Evolutionary conservation across 2,329 filamentous ascomycete genomes (phyloP).

Genomic region (Mariannaea sp.): DNA sequence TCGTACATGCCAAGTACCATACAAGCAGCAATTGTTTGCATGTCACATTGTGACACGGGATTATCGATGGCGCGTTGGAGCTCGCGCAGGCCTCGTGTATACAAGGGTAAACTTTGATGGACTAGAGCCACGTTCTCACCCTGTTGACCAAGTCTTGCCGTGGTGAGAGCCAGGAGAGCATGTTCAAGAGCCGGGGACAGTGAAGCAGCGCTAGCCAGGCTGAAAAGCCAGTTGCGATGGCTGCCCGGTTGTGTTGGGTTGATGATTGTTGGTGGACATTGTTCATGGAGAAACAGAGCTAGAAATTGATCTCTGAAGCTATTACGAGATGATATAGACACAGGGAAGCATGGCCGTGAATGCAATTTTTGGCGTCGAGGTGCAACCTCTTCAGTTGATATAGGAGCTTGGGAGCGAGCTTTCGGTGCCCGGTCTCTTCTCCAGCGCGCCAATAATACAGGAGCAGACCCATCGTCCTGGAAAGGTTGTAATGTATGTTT

Average conservation of each 20-base stretch:
- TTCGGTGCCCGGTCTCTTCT: background rate
- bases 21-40: conserved; percentile 14
- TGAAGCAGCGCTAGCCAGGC: background rate
- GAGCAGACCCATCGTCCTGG: background rate
- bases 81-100: conserved; percentile 4
- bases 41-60: background rate
- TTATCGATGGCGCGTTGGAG: conserved; percentile 11
- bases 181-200: conserved; percentile 9
- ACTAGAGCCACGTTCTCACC: background rate
- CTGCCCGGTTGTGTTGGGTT: background rate
- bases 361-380: background rate
- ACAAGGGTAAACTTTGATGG: conserved; percentile 5
- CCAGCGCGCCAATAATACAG: conserved; percentile 9
- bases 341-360: background rate
- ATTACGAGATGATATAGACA: conserved; percentile 6
- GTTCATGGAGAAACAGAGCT: background rate
- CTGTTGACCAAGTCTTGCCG: conserved; percentile 1
- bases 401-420: background rate
- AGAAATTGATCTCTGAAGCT: conserved; percentile 11
- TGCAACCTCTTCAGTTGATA: too few relatives aligned
- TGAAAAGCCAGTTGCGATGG: conserved; percentile 16
- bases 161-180: conserved; percentile 12
- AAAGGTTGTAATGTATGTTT: background rate
- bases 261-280: background rate
- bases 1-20: conserved; percentile 18